Evolutionary conservation across 768 basidiomycete species (phyloP), one percentile per base, ranked within the genome.

Genomic region (Asterophora parasitica): DNA sequence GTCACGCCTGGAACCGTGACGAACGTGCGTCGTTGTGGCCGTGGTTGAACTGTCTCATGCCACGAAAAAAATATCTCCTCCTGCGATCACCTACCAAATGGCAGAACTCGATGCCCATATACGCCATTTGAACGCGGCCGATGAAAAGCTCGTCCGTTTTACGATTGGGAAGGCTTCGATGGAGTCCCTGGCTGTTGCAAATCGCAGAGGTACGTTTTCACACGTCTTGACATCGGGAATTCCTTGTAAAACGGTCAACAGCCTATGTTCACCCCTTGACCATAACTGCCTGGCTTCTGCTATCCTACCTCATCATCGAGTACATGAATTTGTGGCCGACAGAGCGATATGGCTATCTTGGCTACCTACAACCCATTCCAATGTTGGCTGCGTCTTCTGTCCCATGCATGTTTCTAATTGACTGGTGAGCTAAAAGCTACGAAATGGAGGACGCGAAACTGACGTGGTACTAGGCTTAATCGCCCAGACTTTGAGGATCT

Each of bases 321-420:
- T 68, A 68, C 39, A 72, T 87, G 74, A 43, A 73, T 15, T 83
- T 82, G 83, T 88, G 83, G 85, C 88, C 88, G 1, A 65, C 70
- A 15, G 58, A 63, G 10, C 58, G 68, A 10, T 56, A 69, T 49
- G 75, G 79, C 7, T 50, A 63, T 19, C 40, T 77, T 39, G 74
- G 76, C 15, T 85, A 78, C 64, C 63, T 90, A 8, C 64, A 63
- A 15, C 77, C 83, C 0, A 35, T 88, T n/a, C 84, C 86, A 4
- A 78, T 81, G 6, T 77, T 91, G 56, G 87, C 79, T 15, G 69
- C 78, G 10, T 66, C 75, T 28, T 77, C 79, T 1, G 75, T 85
- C 27, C 84, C 83, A 0, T 55, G 88, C 10, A 72, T 91, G 70
- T 79, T 79, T 57, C 65, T 69, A 17, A 68, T 84, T 36, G 88